Percentiles rank a stretch among this genome's conserved stretches.
These are phyloP conservation scores for Chlamydomonas urium DNA, from an alignment of 139 green algal species.

Conservation along the genomic window DNA sequence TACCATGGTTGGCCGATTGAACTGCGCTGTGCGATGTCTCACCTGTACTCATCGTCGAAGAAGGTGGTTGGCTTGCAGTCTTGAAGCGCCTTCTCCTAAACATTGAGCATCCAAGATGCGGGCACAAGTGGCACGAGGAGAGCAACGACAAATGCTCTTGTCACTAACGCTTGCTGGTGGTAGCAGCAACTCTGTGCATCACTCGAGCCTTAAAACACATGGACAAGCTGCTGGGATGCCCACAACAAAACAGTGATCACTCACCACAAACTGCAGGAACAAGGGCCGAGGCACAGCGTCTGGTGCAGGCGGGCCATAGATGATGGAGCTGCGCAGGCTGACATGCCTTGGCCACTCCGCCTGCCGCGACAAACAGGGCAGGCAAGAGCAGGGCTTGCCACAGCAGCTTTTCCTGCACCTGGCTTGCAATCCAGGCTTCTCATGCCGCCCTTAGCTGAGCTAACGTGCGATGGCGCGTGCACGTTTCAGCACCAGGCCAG, in stretches of 20 bases:
- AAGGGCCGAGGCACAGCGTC: slow-evolving; percentile 42
- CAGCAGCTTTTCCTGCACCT: too few species aligned
- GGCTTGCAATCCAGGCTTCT: too few species aligned
- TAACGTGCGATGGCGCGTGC: too few species aligned
- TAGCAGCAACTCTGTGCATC: not conserved
- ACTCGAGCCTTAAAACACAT: not conserved
- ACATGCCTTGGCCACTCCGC: slow-evolving; percentile 21
- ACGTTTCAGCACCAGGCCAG: too few species aligned
- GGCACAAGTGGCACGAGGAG: not conserved
- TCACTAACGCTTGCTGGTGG: not conserved
- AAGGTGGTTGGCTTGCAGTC: not conserved
- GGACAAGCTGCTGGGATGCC: not conserved
- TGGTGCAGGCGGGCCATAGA: slow-evolving; percentile 65
- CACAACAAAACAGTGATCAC: not conserved
- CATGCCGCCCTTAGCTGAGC: too few species aligned
- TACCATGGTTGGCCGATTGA: not conserved
- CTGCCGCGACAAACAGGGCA: not conserved
- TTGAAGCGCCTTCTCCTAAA: not conserved
- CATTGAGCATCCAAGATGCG: not conserved
- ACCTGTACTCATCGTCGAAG: slow-evolving; percentile 12
- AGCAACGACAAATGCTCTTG: not conserved
- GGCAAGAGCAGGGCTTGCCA: too few species aligned
- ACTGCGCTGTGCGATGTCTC: not conserved
- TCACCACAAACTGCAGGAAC: slow-evolving; percentile 72
- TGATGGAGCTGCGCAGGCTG: slow-evolving; percentile 69